These are phyloP conservation scores for Pseudovirgaria hyperparasitica DNA, from an alignment of 2,329 filamentous ascomycete genomes.

Conservation along the genomic window DNA sequence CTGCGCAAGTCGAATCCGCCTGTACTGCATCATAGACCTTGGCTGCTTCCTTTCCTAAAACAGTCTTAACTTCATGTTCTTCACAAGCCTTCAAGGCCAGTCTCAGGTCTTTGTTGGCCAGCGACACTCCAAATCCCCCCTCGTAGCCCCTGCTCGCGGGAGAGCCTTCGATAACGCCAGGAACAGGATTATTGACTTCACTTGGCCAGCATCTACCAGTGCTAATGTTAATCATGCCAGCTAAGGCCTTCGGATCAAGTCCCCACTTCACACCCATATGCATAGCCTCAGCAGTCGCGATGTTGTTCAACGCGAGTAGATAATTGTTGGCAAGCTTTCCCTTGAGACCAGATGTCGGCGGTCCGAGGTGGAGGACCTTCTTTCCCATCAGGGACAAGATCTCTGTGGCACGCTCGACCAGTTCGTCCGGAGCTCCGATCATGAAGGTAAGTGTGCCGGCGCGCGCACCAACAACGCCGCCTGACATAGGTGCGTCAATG, in stretches of 20 bases:
- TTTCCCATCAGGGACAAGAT: slow-evolving; percentile 74
- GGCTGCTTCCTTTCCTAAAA: slow-evolving; percentile 32
- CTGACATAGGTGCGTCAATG: slow-evolving; percentile 93
- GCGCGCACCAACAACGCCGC: slow-evolving; percentile 80
- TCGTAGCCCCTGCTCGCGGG: slow-evolving; percentile 62
- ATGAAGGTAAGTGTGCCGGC: slow-evolving; percentile 91
- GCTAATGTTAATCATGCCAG: slow-evolving; percentile 80
- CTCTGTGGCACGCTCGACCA: slow-evolving; percentile 53
- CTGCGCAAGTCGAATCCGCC: slow-evolving; percentile 30
- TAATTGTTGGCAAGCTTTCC: slow-evolving; percentile 98
- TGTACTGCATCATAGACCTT: slow-evolving; percentile 34
- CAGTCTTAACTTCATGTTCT: slow-evolving; percentile 30
- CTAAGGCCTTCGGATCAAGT: slow-evolving; percentile 53
- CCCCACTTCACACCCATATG: slow-evolving; percentile 52
- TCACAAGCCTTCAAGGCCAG: slow-evolving; percentile 34
- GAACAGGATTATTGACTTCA: slow-evolving; percentile 90
- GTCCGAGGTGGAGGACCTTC: slow-evolving; percentile 73
- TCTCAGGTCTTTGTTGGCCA: slow-evolving; percentile 39
- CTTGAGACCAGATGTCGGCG: slow-evolving; percentile 71
- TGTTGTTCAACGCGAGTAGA: slow-evolving; percentile 85
- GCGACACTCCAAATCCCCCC: slow-evolving; percentile 36
- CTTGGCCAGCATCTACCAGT: slow-evolving; percentile 95
- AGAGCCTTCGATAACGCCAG: slow-evolving; percentile 63
- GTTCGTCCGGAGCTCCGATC: slow-evolving; percentile 57
- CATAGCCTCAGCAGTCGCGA: slow-evolving; percentile 55